Evolutionary conservation across 2,329 filamentous ascomycete genomes (phyloP), one percentile per base, ranked within the genome.

Genomic region (Clonostachys rhizophaga): DNA sequence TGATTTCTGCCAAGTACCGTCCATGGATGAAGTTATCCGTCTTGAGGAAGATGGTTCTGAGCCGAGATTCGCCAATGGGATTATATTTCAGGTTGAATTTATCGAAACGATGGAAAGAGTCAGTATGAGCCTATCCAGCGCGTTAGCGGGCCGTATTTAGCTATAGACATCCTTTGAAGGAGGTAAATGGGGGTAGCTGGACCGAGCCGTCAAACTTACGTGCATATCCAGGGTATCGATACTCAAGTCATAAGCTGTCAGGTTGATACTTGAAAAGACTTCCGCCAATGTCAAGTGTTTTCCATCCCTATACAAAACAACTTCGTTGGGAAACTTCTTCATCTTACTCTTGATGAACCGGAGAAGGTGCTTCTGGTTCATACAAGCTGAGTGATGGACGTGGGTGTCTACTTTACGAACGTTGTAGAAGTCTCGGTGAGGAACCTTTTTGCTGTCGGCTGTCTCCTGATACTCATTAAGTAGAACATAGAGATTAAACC

Each of bases 81-180:
- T 99, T 99, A 64, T 99, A 99, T 65, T 99, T 99, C 48, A 99
- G 75, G 64, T 99, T 99, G 78, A 99, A 99, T 67, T 99, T 99
- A 74, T 99, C 94, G 63, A 99, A 99, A 5, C 94, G 89, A 68
- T 99, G 94, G 71, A 99, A 99, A 0, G 90, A 95, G 67, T 99
- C 94, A 11, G 90, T 96, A 62, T 99, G 94, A 20, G 94, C 92
- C 85, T 89, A 42, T 46, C 55, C 36, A 57, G 47, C 17, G 42
- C 34, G 39, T 42, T 13, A 16, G 13, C 42, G 40, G 14, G 34
- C 37, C 5, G 10, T n/a, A 3, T n/a, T n/a, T 39, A 39, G 36
- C 24, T 30, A 30, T 10, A 9, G 6, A 4, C 2, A 30, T 30
- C 9, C 24, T 3, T 10, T 30, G 8, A 10, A 30, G 36, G 36